phyloP scores from a whole-genome alignment of 768 basidiomycete genomes.

The Rhizopogon sp. region DNA sequence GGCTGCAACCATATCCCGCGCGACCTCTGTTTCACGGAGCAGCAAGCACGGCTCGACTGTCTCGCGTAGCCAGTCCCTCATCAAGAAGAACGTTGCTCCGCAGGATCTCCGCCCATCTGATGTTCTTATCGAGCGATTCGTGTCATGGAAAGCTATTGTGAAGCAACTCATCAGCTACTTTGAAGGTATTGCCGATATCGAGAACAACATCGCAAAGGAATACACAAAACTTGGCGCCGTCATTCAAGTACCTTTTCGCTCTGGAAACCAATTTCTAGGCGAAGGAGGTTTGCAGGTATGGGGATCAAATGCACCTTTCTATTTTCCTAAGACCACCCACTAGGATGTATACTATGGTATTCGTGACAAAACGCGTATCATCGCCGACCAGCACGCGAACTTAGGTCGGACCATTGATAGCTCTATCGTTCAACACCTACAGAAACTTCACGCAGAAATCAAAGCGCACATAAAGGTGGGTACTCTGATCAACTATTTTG shows the following conservation, averaged over 20 bases:
- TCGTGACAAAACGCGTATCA: constrained; percentile 87
- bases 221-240: constrained; percentile 91
- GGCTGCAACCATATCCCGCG: constrained; percentile 53
- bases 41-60: constrained; percentile 64
- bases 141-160: constrained; percentile 94
- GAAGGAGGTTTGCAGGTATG: constrained; percentile 87
- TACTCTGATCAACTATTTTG: not conserved
- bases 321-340: not conserved
- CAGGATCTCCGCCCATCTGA: constrained; percentile 91
- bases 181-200: constrained; percentile 81
- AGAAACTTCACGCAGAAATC: constrained; percentile 92
- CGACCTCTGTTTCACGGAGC: constrained; percentile 66
- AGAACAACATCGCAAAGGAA: constrained; percentile 92
- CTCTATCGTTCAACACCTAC: constrained; percentile 95
- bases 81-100: constrained; percentile 90
- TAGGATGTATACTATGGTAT: constrained; percentile 91
- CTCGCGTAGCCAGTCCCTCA: constrained; percentile 79
- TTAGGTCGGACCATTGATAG: constrained; percentile 94
- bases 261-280: constrained; percentile 97
- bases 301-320: constrained; percentile 1
- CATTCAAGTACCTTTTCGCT: constrained; percentile 94
- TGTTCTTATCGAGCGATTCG: constrained; percentile 92
- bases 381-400: constrained; percentile 96
- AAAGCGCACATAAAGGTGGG: constrained; percentile 94
- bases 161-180: constrained; percentile 95